These are phyloP conservation scores for Chlorella sorokiniana DNA, from an alignment of 139 green algal genomes.

Conservation along the genomic window DNA sequence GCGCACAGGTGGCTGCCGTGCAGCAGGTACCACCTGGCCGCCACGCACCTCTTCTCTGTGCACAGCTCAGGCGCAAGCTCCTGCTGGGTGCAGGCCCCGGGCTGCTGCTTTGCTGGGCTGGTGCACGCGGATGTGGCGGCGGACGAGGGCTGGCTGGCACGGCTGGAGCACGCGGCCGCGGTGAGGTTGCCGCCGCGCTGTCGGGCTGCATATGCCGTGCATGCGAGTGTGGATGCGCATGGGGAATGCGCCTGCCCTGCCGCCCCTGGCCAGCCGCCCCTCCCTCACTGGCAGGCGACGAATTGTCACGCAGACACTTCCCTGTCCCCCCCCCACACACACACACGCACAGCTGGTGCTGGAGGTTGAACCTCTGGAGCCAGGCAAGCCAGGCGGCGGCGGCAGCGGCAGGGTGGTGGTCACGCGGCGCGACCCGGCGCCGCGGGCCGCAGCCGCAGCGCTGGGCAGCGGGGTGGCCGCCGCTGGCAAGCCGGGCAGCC, in stretches of 20 bases:
- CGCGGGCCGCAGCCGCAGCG: not conserved
- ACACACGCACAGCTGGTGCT: not conserved
- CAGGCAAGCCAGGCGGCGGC: not conserved
- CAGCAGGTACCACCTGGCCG: no score
- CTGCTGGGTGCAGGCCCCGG: not conserved
- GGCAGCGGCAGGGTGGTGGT: not conserved
- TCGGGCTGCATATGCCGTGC: not conserved
- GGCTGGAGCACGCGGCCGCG: conserved; percentile 13
- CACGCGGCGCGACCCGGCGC: not conserved
- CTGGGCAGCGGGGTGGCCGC: not conserved
- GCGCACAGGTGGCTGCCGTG: no score
- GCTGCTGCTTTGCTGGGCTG: conserved; percentile 10
- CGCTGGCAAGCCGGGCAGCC: not conserved
- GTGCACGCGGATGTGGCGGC: not conserved
- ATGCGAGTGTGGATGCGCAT: not conserved
- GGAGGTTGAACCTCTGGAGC: not conserved
- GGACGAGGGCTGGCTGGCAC: conserved; percentile 11
- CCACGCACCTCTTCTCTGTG: not conserved
- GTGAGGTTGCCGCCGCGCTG: not conserved
- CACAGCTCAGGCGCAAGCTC: not conserved
- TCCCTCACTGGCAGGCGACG: no score
- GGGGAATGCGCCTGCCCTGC: no score
- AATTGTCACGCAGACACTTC: not conserved
- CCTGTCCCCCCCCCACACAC: not conserved
- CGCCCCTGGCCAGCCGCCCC: no score